Evolutionary conservation across 2,329 filamentous ascomycete genomes (phyloP).

Genomic region (Lasiodiplodia theobromae): DNA sequence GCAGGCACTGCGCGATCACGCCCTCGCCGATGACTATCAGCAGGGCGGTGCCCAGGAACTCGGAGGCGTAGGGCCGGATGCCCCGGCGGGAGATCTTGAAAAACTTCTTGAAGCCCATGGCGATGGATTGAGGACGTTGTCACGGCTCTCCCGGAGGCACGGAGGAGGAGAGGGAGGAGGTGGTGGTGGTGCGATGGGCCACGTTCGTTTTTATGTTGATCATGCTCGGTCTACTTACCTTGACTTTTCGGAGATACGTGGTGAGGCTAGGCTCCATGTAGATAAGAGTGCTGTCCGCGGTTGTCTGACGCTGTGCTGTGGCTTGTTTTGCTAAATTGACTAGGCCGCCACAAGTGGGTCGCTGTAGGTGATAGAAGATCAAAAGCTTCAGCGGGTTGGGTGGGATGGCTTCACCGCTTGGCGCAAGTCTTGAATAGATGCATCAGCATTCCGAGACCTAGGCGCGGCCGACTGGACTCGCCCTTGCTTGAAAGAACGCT

Average conservation of each 20-base stretch:
- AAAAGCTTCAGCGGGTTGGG: background rate
- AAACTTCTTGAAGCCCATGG: background rate
- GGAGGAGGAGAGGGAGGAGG: background rate
- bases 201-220: conserved; percentile 4
- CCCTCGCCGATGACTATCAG: conserved; percentile 56
- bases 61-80: conserved; percentile 37
- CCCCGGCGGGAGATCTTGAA: conserved; percentile 15
- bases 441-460: background rate
- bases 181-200: conserved; percentile 1
- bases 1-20: conserved; percentile 52
- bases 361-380: background rate
- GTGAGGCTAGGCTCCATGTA: conserved; percentile 6
- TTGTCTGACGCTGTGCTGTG: conserved; percentile 1
- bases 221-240: conserved; percentile 16
- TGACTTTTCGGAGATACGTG: background rate
- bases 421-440: background rate
- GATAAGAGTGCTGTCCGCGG: background rate
- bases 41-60: conserved; percentile 53
- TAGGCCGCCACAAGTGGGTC: conserved; percentile 19
- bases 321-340: conserved; percentile 12
- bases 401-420: conserved; percentile 4
- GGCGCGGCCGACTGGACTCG: background rate
- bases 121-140: background rate
- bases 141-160: background rate
- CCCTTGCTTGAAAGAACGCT: background rate